phyloP scores from a whole-genome alignment of 768 basidiomycete species.

The Rhodotorula kratochvilovae region DNA sequence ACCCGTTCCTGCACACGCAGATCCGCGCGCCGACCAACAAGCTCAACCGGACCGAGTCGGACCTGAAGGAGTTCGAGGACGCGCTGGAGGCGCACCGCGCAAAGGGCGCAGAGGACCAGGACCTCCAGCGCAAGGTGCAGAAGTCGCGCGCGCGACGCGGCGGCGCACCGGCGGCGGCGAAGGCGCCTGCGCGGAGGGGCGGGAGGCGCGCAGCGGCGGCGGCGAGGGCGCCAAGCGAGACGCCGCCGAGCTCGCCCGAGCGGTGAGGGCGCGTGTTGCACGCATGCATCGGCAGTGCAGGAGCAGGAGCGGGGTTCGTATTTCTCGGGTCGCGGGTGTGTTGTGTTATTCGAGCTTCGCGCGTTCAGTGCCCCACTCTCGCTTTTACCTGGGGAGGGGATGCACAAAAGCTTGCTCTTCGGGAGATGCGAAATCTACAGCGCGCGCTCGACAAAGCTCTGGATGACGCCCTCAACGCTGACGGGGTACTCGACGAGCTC shows the following conservation, averaged over 20 bases:
- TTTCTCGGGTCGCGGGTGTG: not conserved
- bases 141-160: slow-evolving; percentile 23
- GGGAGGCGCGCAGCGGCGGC: not conserved
- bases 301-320: not conserved
- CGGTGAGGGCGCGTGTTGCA: not conserved
- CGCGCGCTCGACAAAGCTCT: slow-evolving; percentile 72
- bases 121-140: slow-evolving; percentile 44
- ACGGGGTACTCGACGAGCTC: slow-evolving; percentile 66
- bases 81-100: slow-evolving; percentile 74
- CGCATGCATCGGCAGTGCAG: no score
- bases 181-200: not conserved
- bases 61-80: slow-evolving; percentile 89
- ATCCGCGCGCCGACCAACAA: slow-evolving; percentile 72
- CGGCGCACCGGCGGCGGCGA: not conserved
- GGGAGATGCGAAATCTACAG: no score
- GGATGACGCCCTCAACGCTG: slow-evolving; percentile 66
- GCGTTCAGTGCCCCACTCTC: not conserved
- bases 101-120: slow-evolving; percentile 88
- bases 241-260: slow-evolving; percentile 11
- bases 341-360: slow-evolving; percentile 3
- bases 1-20: not conserved
- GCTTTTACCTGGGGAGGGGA: no score
- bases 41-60: slow-evolving; percentile 84
- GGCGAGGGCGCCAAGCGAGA: slow-evolving; percentile 7
- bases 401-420: no score